A percentile compares a stretch with the other conserved stretches of the same genome.
phyloP scores from a whole-genome alignment of 805 yeast species.

The Candida sanyiensis region DNA sequence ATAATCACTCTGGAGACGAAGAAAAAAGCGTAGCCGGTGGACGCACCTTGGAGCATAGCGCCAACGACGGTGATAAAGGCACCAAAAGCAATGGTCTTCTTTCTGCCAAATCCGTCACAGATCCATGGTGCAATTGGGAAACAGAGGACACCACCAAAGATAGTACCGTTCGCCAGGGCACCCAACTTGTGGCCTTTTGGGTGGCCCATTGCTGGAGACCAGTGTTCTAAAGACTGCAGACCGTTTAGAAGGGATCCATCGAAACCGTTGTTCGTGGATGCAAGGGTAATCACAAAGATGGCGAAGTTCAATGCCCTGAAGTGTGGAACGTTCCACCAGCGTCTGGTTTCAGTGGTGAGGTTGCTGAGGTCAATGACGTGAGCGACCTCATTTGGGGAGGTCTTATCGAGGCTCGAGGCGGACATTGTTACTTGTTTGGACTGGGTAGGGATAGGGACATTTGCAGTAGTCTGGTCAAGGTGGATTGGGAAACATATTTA shows the following conservation, averaged over 20 bases:
- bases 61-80: constrained; percentile 19
- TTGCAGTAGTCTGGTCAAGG: too few relatives aligned
- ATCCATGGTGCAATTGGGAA: constrained; percentile 26
- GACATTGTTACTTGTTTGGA: too few relatives aligned
- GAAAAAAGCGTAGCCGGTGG: constrained; percentile 10
- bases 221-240: constrained; percentile 36
- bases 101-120: constrained; percentile 39
- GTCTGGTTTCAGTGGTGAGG: constrained; percentile 9
- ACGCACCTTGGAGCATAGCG: constrained; percentile 18
- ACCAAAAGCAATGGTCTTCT: constrained; percentile 20
- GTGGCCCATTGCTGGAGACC: constrained; percentile 34
- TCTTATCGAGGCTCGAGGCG: too few relatives aligned
- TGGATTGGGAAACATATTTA: too few relatives aligned
- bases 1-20: constrained; percentile 34
- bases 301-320: constrained; percentile 31
- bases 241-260: constrained; percentile 49
- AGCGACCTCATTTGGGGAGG: too few relatives aligned
- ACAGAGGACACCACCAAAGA: constrained; percentile 31
- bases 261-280: constrained; percentile 42
- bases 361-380: too few relatives aligned
- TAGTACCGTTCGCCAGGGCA: constrained; percentile 34
- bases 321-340: constrained; percentile 34
- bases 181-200: constrained; percentile 36
- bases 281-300: constrained; percentile 37
- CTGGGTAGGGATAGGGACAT: too few relatives aligned